phyloP scores from a whole-genome alignment of 768 basidiomycete genomes.

The Lactarius akahatsu region DNA sequence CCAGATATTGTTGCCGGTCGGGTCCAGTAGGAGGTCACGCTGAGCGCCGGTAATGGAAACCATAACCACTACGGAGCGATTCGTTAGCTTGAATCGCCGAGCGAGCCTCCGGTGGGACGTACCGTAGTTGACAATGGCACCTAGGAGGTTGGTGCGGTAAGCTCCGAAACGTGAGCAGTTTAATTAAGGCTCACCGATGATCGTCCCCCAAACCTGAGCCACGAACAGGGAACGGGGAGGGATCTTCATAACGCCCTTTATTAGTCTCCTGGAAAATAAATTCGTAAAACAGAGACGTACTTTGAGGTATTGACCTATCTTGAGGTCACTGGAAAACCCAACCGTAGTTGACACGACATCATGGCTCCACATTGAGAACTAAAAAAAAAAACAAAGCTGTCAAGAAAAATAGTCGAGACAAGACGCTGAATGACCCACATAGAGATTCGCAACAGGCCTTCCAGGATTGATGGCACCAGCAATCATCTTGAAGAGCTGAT shows the following conservation, averaged over 20 bases:
- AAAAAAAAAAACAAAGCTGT: neutral
- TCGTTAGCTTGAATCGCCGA: conserved; percentile 31
- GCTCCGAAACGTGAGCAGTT: neutral
- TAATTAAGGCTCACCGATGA: conserved; percentile 42
- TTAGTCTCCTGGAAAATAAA: neutral
- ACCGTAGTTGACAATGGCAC: conserved; percentile 41
- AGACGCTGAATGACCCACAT: conserved; percentile 38
- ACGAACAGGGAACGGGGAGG: conserved; percentile 66
- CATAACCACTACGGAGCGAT: conserved; percentile 49
- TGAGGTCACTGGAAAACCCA: conserved; percentile 53
- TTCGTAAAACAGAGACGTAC: conserved; percentile 5
- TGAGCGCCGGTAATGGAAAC: conserved; percentile 52
- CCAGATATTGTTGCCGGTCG: conserved; percentile 62
- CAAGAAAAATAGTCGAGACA: neutral
- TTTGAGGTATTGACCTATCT: conserved; percentile 51
- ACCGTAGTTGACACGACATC: conserved; percentile 58
- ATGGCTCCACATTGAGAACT: conserved; percentile 72
- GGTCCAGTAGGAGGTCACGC: conserved; percentile 51
- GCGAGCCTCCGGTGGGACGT: neutral
- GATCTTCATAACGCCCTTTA: conserved; percentile 44
- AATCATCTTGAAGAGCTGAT: conserved; percentile 65
- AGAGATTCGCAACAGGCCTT: conserved; percentile 66
- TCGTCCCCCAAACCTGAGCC: conserved; percentile 64
- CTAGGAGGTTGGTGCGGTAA: conserved; percentile 10
- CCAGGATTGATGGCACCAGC: conserved; percentile 61